Conservation (phyloP, 805 yeast species). For the Cyberlindnera suaveolens region DNA sequence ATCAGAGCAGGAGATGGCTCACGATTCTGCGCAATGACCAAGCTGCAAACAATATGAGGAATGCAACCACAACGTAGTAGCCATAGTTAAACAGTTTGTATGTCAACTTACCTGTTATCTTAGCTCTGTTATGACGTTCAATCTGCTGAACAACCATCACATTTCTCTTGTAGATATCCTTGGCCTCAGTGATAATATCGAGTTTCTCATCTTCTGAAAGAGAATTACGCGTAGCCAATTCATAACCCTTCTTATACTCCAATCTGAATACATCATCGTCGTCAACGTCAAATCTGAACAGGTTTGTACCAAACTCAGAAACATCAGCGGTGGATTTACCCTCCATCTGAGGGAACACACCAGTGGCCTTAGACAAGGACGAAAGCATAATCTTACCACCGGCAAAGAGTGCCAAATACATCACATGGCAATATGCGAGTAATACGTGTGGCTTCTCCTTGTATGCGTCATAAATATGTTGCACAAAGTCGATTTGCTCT, state of each 20-base stretch:
- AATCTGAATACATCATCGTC: slow-evolving; percentile 62
- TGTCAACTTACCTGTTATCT: slow-evolving; percentile 48
- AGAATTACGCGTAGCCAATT: slow-evolving; percentile 65
- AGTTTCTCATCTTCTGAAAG: slow-evolving; percentile 65
- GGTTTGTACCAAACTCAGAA: slow-evolving; percentile 56
- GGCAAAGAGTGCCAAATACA: slow-evolving; percentile 81
- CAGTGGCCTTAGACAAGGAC: slow-evolving; percentile 56
- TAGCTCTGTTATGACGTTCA: slow-evolving; percentile 55
- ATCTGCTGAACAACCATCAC: slow-evolving; percentile 57
- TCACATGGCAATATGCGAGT: slow-evolving; percentile 77
- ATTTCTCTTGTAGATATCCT: slow-evolving; percentile 59
- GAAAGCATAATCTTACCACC: slow-evolving; percentile 76
- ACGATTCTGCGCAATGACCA: slow-evolving; percentile 30
- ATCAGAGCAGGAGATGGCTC: slow-evolving; percentile 7
- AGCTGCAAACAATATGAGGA: slow-evolving; percentile 29
- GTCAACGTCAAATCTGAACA: slow-evolving; percentile 63
- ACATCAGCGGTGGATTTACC: slow-evolving; percentile 63
- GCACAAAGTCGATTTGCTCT: slow-evolving; percentile 53
- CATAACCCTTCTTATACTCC: slow-evolving; percentile 68
- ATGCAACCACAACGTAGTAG: slow-evolving; percentile 35
- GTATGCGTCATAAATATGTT: slow-evolving; percentile 52
- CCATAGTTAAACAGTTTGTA: slow-evolving; percentile 49
- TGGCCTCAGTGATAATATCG: slow-evolving; percentile 63
- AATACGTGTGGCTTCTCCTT: slow-evolving; percentile 61
- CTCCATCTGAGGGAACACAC: slow-evolving; percentile 68